Conservation (phyloP, 257 asterid species). For the Salvia hispanica region DNA sequence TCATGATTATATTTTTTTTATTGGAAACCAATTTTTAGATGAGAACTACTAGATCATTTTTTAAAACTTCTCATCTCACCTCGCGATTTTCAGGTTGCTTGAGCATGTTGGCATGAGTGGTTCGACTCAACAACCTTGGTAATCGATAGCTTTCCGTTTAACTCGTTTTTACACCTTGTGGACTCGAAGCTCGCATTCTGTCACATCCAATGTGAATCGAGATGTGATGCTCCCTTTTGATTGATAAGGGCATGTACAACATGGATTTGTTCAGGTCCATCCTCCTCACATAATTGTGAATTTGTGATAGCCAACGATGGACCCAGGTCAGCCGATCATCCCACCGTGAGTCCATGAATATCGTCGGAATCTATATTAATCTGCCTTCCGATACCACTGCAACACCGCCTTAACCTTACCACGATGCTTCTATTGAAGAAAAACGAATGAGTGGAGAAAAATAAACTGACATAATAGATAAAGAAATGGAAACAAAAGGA, state of each 20-base stretch:
- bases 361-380: too few relatives aligned
- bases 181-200: too few relatives aligned
- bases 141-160: slow-evolving; percentile 19
- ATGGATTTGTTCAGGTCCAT: slow-evolving; percentile 87
- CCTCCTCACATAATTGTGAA: slow-evolving; percentile 95
- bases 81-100: slow-evolving; percentile 60
- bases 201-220: too few relatives aligned
- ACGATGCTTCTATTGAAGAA: too few relatives aligned
- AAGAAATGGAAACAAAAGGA: too few relatives aligned
- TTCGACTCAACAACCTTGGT: slow-evolving; percentile 86
- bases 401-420: too few relatives aligned
- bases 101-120: slow-evolving; percentile 92
- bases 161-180: neutral
- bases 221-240: slow-evolving; percentile 12
- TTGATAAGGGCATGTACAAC: slow-evolving; percentile 65
- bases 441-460: too few relatives aligned
- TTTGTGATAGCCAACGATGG: slow-evolving; percentile 54
- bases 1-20: too few relatives aligned
- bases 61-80: neutral
- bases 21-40: neutral
- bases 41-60: neutral
- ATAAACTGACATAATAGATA: too few relatives aligned
- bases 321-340: too few relatives aligned
- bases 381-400: too few relatives aligned
- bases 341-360: too few relatives aligned